These are phyloP conservation scores for Tuber melanosporum DNA, from an alignment of 495 filamentous ascomycete genomes.

Conservation along the genomic window DNA sequence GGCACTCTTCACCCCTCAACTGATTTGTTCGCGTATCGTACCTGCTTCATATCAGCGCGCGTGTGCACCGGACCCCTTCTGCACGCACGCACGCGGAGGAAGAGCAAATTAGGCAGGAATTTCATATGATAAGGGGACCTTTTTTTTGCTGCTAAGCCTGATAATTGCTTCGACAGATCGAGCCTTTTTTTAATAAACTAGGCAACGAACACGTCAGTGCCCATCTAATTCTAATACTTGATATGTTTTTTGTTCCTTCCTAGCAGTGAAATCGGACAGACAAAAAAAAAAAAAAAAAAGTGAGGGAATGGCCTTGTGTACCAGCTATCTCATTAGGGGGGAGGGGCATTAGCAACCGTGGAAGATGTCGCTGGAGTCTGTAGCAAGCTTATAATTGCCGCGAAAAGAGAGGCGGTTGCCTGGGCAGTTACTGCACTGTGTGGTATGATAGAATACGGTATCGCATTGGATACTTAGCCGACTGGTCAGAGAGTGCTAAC, in stretches of 20 bases:
- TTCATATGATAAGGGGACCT: neutral
- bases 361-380: neutral
- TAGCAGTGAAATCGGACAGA: neutral
- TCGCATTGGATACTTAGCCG: neutral
- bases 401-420: neutral
- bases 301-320: neutral
- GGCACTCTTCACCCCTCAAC: neutral
- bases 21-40: conserved; percentile 13
- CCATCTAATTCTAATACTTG: neutral
- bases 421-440: neutral
- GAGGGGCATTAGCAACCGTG: neutral
- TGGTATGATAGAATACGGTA: neutral
- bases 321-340: neutral
- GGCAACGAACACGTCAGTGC: conserved; percentile 3
- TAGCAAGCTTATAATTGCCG: neutral
- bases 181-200: neutral
- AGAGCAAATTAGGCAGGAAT: conserved; percentile 1
- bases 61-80: neutral
- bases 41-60: conserved; percentile 25
- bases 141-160: neutral
- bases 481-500: neutral
- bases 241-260: neutral
- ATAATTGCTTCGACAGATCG: neutral
- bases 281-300: neutral
- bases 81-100: neutral